Evolutionary conservation across 805 yeast species (phyloP).

Genomic region (Cyberlindnera euphorbiiphila): DNA sequence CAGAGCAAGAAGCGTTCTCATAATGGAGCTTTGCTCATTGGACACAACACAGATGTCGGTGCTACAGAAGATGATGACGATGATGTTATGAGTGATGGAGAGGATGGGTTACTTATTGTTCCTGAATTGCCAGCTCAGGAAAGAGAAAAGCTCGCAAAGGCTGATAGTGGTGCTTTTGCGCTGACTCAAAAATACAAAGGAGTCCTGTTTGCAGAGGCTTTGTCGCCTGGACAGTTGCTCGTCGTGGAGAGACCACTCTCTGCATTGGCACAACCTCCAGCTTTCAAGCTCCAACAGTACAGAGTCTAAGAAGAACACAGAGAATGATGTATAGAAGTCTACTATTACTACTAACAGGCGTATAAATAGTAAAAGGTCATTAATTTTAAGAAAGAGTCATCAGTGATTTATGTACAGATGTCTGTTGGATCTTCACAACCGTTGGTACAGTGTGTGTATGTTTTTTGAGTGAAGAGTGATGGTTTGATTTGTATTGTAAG

Average conservation of each 20-base stretch:
- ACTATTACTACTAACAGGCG: no score
- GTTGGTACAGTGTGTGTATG: neutral
- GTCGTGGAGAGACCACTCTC: slow-evolving; percentile 74
- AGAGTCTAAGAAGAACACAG: slow-evolving; percentile 32
- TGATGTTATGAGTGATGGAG: slow-evolving; percentile 27
- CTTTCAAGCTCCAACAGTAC: slow-evolving; percentile 59
- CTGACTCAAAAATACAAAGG: slow-evolving; percentile 73
- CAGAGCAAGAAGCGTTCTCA: slow-evolving; percentile 37
- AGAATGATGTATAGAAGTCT: no score
- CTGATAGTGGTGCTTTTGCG: slow-evolving; percentile 53
- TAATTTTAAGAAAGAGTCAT: slow-evolving; percentile 2
- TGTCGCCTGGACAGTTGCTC: slow-evolving; percentile 35
- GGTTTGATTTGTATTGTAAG: neutral
- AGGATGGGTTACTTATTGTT: slow-evolving; percentile 19
- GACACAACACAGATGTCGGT: slow-evolving; percentile 36
- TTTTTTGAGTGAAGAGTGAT: neutral
- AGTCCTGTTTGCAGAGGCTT: slow-evolving; percentile 49
- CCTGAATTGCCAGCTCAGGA: slow-evolving; percentile 28
- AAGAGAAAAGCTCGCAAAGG: slow-evolving; percentile 24
- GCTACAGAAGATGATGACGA: slow-evolving; percentile 22
- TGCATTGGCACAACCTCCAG: slow-evolving; percentile 54
- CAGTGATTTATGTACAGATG: slow-evolving; percentile 7
- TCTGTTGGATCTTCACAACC: neutral
- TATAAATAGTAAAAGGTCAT: slow-evolving; percentile 9
- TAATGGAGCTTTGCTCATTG: slow-evolving; percentile 38